Conservation (phyloP, 1,284 basidiomycete genomes). For the Rhodotorula sp. region DNA sequence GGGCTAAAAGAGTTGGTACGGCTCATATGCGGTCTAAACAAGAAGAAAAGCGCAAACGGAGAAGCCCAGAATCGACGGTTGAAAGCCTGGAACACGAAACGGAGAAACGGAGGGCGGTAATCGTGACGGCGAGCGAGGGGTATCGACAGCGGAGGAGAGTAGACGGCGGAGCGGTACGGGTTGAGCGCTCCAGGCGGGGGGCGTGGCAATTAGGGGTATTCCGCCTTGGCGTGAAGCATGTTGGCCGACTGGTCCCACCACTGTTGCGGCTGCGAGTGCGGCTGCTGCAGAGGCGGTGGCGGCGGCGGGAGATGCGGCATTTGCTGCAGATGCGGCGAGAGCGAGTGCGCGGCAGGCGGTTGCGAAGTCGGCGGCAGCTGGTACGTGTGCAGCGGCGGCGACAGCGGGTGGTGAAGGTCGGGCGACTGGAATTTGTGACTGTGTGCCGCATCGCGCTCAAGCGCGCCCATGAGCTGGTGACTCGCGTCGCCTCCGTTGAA, state of each 20-base stretch:
- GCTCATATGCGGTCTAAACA: too few species aligned
- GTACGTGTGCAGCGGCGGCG: not conserved
- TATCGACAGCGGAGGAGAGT: not conserved
- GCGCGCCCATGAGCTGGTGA: not conserved
- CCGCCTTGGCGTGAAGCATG: not conserved
- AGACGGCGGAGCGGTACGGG: not conserved
- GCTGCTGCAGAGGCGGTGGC: not conserved
- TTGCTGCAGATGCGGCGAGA: not conserved
- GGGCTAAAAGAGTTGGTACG: too few species aligned
- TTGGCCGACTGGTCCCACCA: not conserved
- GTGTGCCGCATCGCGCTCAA: not conserved
- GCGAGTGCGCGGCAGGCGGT: too few species aligned
- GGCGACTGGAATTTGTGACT: not conserved
- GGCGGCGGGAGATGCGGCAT: not conserved
- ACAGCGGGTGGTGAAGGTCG: not conserved
- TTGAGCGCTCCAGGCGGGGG: not conserved
- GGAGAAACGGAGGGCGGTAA: not conserved
- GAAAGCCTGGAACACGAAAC: too few species aligned
- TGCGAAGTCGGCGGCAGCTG: too few species aligned
- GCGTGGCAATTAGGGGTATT: not conserved
- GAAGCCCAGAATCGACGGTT: too few species aligned
- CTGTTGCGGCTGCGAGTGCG: not conserved
- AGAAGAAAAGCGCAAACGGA: not conserved
- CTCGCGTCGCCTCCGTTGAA: not conserved
- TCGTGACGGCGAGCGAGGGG: not conserved